A percentile compares a stretch with the other conserved stretches of the same genome.
Evolutionary conservation across 805 yeast species (phyloP).

Genomic region (Metschnikowia rubicola): DNA sequence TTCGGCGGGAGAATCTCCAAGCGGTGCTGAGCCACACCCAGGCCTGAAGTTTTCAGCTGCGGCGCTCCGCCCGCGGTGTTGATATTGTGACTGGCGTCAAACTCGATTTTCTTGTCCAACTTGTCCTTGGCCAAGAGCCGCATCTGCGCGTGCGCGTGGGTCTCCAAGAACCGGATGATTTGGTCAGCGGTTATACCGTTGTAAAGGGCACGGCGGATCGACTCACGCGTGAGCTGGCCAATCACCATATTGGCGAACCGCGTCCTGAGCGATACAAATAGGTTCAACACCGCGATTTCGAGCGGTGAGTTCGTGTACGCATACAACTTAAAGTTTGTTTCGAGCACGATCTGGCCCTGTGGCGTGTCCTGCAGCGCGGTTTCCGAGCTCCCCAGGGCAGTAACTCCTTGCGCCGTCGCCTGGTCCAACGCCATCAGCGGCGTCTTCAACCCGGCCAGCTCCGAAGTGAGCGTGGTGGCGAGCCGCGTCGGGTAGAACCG

Average conservation of each 20-base stretch:
- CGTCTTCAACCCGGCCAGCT: constrained; percentile 63
- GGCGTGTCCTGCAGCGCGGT: constrained; percentile 19
- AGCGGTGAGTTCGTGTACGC: constrained; percentile 92
- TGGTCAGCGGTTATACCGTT: constrained; percentile 96
- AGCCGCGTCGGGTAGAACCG: constrained; percentile 86
- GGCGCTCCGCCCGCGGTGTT: constrained; percentile 44
- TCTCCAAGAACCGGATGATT: constrained; percentile 79
- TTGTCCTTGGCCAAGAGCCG: constrained; percentile 66
- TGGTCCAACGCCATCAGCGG: constrained; percentile 76
- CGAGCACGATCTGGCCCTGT: constrained; percentile 77
- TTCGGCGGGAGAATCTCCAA: constrained; percentile 83
- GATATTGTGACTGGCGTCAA: constrained; percentile 49
- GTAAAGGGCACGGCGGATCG: constrained; percentile 74
- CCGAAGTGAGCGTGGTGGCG: constrained; percentile 87
- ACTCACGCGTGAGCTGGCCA: constrained; percentile 90
- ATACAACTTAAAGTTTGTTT: constrained; percentile 89
- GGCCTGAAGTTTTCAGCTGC: constrained; percentile 26
- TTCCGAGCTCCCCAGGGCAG: constrained; percentile 14
- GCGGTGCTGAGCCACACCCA: constrained; percentile 42
- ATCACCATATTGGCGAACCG: constrained; percentile 90
- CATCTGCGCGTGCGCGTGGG: constrained; percentile 95
- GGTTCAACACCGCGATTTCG: constrained; percentile 86
- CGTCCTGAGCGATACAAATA: constrained; percentile 81
- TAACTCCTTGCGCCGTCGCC: constrained; percentile 40
- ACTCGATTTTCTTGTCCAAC: constrained; percentile 62